Percentiles rank a stretch among this genome's conserved stretches.
Evolutionary conservation across 1,284 basidiomycete species (phyloP).

Genomic region (Fistulina hepatica): DNA sequence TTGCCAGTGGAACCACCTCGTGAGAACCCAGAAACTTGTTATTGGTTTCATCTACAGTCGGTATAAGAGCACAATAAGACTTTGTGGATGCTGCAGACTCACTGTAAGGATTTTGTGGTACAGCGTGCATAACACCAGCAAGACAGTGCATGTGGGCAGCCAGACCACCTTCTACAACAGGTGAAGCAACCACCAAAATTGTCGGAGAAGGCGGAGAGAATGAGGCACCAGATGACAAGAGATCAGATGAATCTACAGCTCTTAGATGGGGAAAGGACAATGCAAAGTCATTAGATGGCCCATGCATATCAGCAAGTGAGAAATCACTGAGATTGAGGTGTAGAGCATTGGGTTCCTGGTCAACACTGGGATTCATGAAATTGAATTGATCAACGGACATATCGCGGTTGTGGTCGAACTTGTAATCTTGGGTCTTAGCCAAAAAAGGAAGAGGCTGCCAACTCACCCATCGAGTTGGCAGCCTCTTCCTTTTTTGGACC

Average conservation of each 20-base stretch:
- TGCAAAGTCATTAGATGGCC: slow-evolving; percentile 28
- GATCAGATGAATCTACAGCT: slow-evolving; percentile 18
- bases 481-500: too few species aligned
- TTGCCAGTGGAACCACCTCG: neutral
- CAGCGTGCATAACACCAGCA: too few species aligned
- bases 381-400: slow-evolving; percentile 25
- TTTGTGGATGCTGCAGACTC: too few species aligned
- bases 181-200: slow-evolving; percentile 28
- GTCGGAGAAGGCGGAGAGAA: too few species aligned
- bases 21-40: neutral
- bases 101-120: slow-evolving; percentile 29
- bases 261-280: slow-evolving; percentile 32
- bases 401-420: too few species aligned
- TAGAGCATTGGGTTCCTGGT: slow-evolving; percentile 50
- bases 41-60: slow-evolving; percentile 15
- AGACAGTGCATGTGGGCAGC: slow-evolving; percentile 47
- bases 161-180: slow-evolving; percentile 32
- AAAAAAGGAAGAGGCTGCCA: too few species aligned
- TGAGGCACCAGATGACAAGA: slow-evolving; percentile 35
- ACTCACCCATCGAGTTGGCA: too few species aligned
- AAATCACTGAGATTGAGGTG: slow-evolving; percentile 34
- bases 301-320: slow-evolving; percentile 20
- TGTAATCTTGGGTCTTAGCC: too few species aligned
- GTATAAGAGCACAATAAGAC: slow-evolving; percentile 14
- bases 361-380: slow-evolving; percentile 44